Evolutionary conservation across 108 stramenopile genomes (phyloP).

Genomic region (Skeletonema menzelii): DNA sequence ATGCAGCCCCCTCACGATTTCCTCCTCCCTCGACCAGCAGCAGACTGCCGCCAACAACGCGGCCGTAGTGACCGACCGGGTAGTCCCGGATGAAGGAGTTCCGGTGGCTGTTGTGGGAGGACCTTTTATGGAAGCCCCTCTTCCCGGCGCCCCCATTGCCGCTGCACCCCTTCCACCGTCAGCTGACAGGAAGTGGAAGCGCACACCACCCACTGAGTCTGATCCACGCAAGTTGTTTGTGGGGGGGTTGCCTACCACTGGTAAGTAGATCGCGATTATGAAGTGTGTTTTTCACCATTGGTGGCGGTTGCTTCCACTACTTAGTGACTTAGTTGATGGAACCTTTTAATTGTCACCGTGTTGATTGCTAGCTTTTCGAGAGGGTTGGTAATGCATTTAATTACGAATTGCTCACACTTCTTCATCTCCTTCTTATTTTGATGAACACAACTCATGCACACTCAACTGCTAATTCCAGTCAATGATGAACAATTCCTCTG

Average conservation of each 20-base stretch:
- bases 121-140: neutral
- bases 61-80: neutral
- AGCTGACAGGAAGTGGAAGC: neutral
- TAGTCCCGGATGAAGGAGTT: neutral
- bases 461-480: slow-evolving; percentile 29
- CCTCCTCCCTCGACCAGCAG: slow-evolving; percentile 3
- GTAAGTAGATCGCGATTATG: slow-evolving; percentile 31
- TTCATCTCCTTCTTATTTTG: neutral
- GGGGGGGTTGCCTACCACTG: slow-evolving; percentile 62
- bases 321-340: neutral
- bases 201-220: slow-evolving; percentile 31
- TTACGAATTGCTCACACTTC: neutral
- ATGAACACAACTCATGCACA: neutral
- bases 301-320: neutral
- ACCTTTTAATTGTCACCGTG: neutral
- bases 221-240: slow-evolving; percentile 75
- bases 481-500: slow-evolving; percentile 56
- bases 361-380: neutral
- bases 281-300: neutral
- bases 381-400: slow-evolving; percentile 1
- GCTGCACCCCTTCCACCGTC: neutral
- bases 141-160: neutral
- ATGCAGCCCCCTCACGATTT: neutral
- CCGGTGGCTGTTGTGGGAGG: neutral
- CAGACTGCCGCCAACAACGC: neutral